A percentile compares a stretch with the other conserved stretches of the same genome.
phyloP scores from a whole-genome alignment of 768 basidiomycete species.

The Lactifluus hygrophoroides region DNA sequence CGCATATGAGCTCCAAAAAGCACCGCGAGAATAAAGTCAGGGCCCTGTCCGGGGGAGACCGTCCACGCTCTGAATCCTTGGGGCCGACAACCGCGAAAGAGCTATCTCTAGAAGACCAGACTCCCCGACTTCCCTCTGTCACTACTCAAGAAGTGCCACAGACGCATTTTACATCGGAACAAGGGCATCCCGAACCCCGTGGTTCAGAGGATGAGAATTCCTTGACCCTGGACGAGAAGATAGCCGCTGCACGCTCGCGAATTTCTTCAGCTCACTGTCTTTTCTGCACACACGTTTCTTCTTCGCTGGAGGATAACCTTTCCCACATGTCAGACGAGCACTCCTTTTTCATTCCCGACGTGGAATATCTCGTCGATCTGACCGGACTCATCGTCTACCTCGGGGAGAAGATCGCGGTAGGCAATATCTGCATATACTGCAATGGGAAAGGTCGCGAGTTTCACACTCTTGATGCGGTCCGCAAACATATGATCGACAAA shows the following conservation, averaged over 20 bases:
- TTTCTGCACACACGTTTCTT: conserved; percentile 59
- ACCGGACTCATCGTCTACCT: conserved; percentile 77
- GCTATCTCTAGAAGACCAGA: conserved; percentile 2
- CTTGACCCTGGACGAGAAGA: conserved; percentile 62
- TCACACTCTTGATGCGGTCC: conserved; percentile 74
- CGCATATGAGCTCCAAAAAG: conserved; percentile 83
- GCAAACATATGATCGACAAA: conserved; percentile 96
- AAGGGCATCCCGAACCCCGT: conserved; percentile 30
- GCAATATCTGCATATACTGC: conserved; percentile 89
- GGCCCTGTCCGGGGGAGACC: conserved; percentile 26
- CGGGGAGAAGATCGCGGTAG: conserved; percentile 89
- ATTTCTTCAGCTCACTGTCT: conserved; percentile 67
- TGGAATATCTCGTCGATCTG: conserved; percentile 80
- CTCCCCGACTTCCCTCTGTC: background rate
- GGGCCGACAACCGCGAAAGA: background rate
- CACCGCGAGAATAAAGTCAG: conserved; percentile 74
- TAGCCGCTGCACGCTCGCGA: conserved; percentile 58
- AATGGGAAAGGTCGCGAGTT: conserved; percentile 77
- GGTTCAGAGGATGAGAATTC: background rate
- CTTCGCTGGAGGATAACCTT: conserved; percentile 56
- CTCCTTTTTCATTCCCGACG: conserved; percentile 95
- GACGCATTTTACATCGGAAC: background rate
- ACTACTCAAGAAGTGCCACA: background rate
- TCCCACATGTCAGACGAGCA: conserved; percentile 82
- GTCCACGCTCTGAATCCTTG: conserved; percentile 8